Evolutionary conservation across 169 alveolate genomes (phyloP).

Genomic region (Plasmodium relictum): DNA sequence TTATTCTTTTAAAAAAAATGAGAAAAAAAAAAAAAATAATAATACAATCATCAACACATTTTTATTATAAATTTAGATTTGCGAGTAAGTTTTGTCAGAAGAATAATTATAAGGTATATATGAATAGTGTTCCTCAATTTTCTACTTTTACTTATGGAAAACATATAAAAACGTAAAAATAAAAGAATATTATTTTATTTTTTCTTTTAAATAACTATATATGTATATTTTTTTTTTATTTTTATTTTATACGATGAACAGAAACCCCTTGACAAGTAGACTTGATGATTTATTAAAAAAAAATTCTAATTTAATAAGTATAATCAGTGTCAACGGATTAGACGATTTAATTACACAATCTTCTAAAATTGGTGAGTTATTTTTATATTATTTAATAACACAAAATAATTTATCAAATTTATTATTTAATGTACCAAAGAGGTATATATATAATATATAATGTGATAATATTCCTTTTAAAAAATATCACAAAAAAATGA

Average conservation of each 20-base stretch:
- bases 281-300: conserved; percentile 61
- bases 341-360: conserved; percentile 76
- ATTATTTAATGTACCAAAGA: conserved; percentile 37
- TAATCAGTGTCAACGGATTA: conserved; percentile 67
- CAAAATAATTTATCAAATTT: conserved; percentile 21
- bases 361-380: conserved; percentile 77
- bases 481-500: not conserved
- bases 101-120: conserved; percentile 55
- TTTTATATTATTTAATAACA: conserved; percentile 9
- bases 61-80: conserved; percentile 18
- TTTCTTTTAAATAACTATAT: not conserved
- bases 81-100: conserved; percentile 47
- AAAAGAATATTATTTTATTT: not conserved
- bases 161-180: conserved; percentile 53
- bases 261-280: conserved; percentile 74
- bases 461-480: no score
- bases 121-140: conserved; percentile 77
- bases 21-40: no score
- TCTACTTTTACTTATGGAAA: conserved; percentile 75
- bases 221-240: not conserved
- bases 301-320: conserved; percentile 65
- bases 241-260: not conserved
- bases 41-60: not conserved
- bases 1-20: no score
- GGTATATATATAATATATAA: conserved; percentile 28